Conservation (phyloP, 306 rosid genomes). For the Vigna angularis region DNA sequence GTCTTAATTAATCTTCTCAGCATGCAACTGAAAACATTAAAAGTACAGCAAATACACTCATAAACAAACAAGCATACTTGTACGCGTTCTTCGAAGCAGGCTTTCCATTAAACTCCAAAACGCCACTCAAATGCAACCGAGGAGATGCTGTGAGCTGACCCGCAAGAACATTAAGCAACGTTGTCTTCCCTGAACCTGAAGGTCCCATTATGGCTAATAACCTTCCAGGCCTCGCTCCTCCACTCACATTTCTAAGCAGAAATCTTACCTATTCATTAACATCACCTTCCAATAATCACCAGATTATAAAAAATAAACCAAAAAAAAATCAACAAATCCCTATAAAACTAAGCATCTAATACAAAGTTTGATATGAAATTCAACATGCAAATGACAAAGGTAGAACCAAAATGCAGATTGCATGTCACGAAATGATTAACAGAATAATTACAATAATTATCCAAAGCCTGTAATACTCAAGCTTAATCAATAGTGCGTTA, state of each 20-base stretch:
- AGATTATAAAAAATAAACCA: neutral
- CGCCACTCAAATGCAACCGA: constrained; percentile 69
- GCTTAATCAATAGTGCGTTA: constrained; percentile 16
- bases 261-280: constrained; percentile 63
- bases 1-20: constrained; percentile 15
- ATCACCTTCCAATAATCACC: constrained; percentile 31
- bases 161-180: constrained; percentile 84
- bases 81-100: constrained; percentile 64
- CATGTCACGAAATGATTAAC: constrained; percentile 19
- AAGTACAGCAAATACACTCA: constrained; percentile 23
- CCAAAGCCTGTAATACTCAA: neutral
- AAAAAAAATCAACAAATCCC: neutral
- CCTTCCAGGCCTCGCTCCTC: constrained; percentile 90
- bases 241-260: constrained; percentile 76
- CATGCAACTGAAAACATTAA: constrained; percentile 22
- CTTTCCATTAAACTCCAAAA: constrained; percentile 83
- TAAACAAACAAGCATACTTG: constrained; percentile 55
- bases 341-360: neutral
- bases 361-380: neutral
- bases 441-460: constrained; percentile 1
- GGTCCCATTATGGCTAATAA: constrained; percentile 95
- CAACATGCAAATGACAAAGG: neutral
- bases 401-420: neutral
- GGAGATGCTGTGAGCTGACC: constrained; percentile 81
- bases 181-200: constrained; percentile 98